phyloP scores from a whole-genome alignment of 768 basidiomycete species.

The Pisolithus sp. region DNA sequence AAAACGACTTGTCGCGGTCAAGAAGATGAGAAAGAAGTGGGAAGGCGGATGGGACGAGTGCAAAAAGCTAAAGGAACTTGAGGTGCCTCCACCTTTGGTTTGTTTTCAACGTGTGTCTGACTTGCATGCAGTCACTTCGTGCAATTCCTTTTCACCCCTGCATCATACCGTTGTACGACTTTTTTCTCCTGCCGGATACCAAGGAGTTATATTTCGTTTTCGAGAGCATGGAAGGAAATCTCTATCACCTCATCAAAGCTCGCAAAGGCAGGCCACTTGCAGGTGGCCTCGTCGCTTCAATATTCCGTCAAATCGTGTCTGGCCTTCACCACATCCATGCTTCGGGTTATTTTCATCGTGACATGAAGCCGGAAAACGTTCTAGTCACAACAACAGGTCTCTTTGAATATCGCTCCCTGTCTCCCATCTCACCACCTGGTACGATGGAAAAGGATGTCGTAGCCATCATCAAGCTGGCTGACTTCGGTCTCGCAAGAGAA shows the following conservation, averaged over 20 bases:
- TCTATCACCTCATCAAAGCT: conserved; percentile 98
- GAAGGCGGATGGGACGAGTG: conserved; percentile 99
- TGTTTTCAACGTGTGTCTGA: conserved; percentile 10
- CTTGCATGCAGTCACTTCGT: conserved; percentile 69
- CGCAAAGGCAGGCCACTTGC: conserved; percentile 92
- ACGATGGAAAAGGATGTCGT: conserved; percentile 88
- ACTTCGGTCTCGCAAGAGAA: conserved; percentile 94
- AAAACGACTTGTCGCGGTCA: conserved; percentile 92
- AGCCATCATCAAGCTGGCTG: conserved; percentile 95
- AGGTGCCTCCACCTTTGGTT: conserved; percentile 44
- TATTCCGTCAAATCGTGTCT: conserved; percentile 85
- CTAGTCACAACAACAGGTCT: conserved; percentile 96
- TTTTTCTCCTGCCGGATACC: conserved; percentile 91
- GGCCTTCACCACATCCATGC: conserved; percentile 91
- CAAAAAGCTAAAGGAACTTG: conserved; percentile 88
- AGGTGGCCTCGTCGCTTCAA: conserved; percentile 92
- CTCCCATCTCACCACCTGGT: conserved; percentile 57
- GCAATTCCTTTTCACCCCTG: conserved; percentile 93
- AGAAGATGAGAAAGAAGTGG: conserved; percentile 97
- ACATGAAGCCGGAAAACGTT: conserved; percentile 99
- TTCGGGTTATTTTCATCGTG: conserved; percentile 95
- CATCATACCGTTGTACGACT: conserved; percentile 98
- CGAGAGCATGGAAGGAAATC: conserved; percentile 99
- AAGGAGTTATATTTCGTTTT: conserved; percentile 99
- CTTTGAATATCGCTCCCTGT: conserved; percentile 81